Conservation (phyloP, 2,329 filamentous ascomycete genomes). For the Ophiostoma triangulosporum region DNA sequence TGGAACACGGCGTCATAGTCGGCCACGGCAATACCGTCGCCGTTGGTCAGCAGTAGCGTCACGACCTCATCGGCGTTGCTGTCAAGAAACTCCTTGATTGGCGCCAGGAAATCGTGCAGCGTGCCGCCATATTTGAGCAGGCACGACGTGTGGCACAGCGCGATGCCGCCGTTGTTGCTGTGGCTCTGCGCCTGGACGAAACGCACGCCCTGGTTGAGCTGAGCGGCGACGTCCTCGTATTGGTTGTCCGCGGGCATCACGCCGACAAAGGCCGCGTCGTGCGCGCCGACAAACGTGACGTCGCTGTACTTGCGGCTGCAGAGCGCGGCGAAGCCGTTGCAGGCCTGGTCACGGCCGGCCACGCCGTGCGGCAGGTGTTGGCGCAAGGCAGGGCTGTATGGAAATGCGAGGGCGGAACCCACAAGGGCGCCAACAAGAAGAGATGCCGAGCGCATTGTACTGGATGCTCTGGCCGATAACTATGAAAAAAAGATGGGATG, state of each 20-base stretch:
- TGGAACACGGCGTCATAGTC: conserved; percentile 42
- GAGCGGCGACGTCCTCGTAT: conserved; percentile 40
- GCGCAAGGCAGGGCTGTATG: not conserved
- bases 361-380: not conserved
- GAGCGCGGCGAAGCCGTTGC: conserved; percentile 44
- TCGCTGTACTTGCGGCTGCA: conserved; percentile 46
- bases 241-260: conserved; percentile 43
- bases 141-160: conserved; percentile 54
- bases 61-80: conserved; percentile 46
- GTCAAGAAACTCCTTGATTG: conserved; percentile 47
- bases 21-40: conserved; percentile 40
- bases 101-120: conserved; percentile 39
- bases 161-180: conserved; percentile 33
- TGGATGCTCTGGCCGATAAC: no score
- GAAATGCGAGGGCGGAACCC: not conserved
- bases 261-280: conserved; percentile 53
- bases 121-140: conserved; percentile 43
- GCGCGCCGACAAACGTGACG: conserved; percentile 47
- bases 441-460: not conserved
- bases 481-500: no score
- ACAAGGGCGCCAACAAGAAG: not conserved
- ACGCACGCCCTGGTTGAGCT: conserved; percentile 48
- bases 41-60: conserved; percentile 49
- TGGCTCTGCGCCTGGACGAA: conserved; percentile 54
- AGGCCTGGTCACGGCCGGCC: conserved; percentile 19